phyloP scores from a whole-genome alignment of 306 rosid genomes.

The Quercus parvula region DNA sequence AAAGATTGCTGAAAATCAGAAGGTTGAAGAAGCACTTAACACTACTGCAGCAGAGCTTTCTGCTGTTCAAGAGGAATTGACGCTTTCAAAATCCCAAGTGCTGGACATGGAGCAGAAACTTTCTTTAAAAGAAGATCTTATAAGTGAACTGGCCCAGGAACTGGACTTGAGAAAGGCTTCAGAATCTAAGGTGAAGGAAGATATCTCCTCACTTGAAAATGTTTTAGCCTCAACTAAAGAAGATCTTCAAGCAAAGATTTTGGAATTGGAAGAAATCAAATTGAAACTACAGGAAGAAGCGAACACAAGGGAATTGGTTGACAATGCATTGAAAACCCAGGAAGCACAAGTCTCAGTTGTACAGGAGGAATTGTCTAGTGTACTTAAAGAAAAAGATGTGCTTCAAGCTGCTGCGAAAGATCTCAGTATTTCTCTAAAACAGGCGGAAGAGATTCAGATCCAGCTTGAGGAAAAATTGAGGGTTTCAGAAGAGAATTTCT shows the following conservation, averaged over 20 bases:
- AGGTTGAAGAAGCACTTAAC: conserved; percentile 70
- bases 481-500: conserved; percentile 56
- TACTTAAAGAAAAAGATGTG: conserved; percentile 43
- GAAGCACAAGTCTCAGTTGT: conserved; percentile 43
- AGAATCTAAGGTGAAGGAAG: conserved; percentile 68
- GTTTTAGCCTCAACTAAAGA: conserved; percentile 56
- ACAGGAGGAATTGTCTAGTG: conserved; percentile 46
- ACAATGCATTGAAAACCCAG: conserved; percentile 42
- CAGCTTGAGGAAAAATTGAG: conserved; percentile 69
- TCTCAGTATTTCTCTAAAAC: conserved; percentile 38
- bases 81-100: conserved; percentile 58
- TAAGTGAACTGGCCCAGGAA: conserved; percentile 54
- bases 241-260: conserved; percentile 52
- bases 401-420: conserved; percentile 55
- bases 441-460: conserved; percentile 44
- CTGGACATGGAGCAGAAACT: conserved; percentile 48
- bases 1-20: conserved; percentile 64
- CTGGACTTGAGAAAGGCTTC: conserved; percentile 52
- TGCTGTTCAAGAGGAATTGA: conserved; percentile 62
- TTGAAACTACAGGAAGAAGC: conserved; percentile 63
- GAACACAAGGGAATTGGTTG: conserved; percentile 50
- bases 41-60: conserved; percentile 66
- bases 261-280: conserved; percentile 60
- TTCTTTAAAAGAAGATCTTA: conserved; percentile 51
- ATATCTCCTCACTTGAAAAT: conserved; percentile 62